Evolutionary conservation across 2,329 filamentous ascomycete species (phyloP).

Genomic region (Cordyceps cateniannulata): DNA sequence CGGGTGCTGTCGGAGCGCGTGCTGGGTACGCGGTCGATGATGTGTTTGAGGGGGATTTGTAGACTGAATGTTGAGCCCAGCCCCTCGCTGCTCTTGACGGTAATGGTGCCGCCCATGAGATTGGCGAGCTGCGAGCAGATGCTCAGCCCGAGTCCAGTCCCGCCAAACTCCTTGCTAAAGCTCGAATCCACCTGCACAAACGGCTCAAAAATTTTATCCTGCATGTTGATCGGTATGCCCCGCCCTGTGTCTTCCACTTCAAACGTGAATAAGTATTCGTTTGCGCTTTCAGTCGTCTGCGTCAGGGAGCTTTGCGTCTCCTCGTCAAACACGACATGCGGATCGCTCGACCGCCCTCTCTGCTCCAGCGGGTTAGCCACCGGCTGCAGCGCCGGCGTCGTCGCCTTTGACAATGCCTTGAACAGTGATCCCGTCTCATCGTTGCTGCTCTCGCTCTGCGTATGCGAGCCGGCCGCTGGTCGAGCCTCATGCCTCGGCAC

Average conservation of each 20-base stretch:
- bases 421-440: background rate
- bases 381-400: background rate
- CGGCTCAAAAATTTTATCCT: conserved; percentile 82
- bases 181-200: conserved; percentile 91
- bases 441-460: background rate
- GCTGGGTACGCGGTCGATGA: conserved; percentile 53
- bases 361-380: background rate
- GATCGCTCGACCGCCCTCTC: background rate
- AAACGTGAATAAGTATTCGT: conserved; percentile 67
- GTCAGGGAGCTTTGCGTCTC: background rate
- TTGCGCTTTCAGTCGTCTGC: conserved; percentile 47
- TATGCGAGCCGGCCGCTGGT: background rate
- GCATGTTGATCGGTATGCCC: conserved; percentile 72
- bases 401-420: background rate
- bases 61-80: conserved; percentile 77
- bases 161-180: conserved; percentile 82
- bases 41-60: conserved; percentile 72
- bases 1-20: conserved; percentile 21
- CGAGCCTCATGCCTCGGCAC: background rate
- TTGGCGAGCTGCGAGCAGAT: conserved; percentile 83
- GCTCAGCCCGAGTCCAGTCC: conserved; percentile 79
- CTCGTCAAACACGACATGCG: background rate
- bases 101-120: conserved; percentile 75
- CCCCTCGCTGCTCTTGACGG: conserved; percentile 63
- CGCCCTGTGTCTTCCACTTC: conserved; percentile 85